Evolutionary conservation across 345 rosid species (phyloP).

Genomic region (Hibiscus tridactylites): DNA sequence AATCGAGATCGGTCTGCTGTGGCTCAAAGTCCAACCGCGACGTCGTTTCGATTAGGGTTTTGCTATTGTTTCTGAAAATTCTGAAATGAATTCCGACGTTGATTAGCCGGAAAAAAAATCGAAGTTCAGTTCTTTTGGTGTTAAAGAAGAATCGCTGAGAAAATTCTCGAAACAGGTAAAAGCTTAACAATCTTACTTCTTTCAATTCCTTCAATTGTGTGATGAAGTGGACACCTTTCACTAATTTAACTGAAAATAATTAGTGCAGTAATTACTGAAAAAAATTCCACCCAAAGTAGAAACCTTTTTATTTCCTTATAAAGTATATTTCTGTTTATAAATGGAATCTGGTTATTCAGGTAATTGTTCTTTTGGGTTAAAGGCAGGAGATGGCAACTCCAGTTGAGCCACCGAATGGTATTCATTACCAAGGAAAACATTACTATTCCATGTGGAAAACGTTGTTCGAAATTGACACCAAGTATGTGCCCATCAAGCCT

Average conservation of each 20-base stretch:
- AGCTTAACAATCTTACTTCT: background rate
- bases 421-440: slow-evolving; percentile 48
- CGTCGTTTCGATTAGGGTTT: background rate
- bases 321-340: no score
- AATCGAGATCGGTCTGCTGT: background rate
- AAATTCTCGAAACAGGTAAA: background rate
- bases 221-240: background rate
- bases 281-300: background rate
- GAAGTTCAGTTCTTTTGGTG: slow-evolving; percentile 2
- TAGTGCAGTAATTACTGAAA: background rate
- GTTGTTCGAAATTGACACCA: slow-evolving; percentile 36
- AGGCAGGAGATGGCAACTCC: slow-evolving; percentile 55
- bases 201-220: background rate
- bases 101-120: no score
- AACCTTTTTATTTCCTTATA: background rate
- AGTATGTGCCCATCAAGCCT: slow-evolving; percentile 59
- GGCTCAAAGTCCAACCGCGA: background rate
- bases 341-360: background rate
- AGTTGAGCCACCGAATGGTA: slow-evolving; percentile 78
- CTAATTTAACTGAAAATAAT: background rate
- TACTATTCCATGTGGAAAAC: slow-evolving; percentile 77
- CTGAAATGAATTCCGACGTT: background rate
- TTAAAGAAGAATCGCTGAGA: slow-evolving; percentile 3
- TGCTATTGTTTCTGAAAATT: background rate
- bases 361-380: background rate